Conservation (phyloP, 2,329 filamentous ascomycete species). For the Karstenula rhodostoma region DNA sequence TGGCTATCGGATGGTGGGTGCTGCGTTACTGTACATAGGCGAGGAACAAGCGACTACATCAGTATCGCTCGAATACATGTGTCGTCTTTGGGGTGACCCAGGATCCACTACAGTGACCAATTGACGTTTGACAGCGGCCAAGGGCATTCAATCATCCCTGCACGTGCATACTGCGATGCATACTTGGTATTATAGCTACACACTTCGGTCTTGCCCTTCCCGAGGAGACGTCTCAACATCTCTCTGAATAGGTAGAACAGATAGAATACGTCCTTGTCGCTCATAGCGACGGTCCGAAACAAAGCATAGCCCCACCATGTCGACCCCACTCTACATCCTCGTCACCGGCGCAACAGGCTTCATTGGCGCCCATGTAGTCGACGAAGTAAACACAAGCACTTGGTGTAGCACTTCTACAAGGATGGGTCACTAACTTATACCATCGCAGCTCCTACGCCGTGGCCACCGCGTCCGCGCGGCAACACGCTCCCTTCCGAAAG, state of each 20-base stretch:
- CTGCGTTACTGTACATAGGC: not conserved
- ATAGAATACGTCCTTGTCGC: not conserved
- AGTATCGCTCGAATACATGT: not conserved
- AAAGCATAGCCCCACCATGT: not conserved
- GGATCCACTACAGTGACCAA: slow-evolving; percentile 7
- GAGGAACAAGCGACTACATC: slow-evolving; percentile 1
- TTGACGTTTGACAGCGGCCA: slow-evolving; percentile 1
- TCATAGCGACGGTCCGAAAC: not conserved
- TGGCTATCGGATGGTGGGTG: not conserved
- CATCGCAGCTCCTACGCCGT: not conserved
- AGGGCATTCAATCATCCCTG: slow-evolving; percentile 4
- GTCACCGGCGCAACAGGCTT: slow-evolving; percentile 36
- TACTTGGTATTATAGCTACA: not conserved
- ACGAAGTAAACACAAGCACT: slow-evolving; percentile 15
- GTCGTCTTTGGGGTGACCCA: not conserved
- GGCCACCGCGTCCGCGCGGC: slow-evolving; percentile 24
- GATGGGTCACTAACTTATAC: not conserved
- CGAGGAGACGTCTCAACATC: not conserved
- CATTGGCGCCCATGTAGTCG: slow-evolving; percentile 32
- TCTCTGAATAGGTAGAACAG: not conserved
- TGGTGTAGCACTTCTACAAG: not conserved
- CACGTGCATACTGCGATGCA: slow-evolving; percentile 1
- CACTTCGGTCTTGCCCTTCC: not conserved
- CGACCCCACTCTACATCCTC: slow-evolving; percentile 22
- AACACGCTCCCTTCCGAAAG: slow-evolving; percentile 21